A percentile compares a stretch with the other conserved stretches of the same genome.
phyloP scores from a whole-genome alignment of 371 early-diverging fungal species.

The Syncephalis plumigaleata region DNA sequence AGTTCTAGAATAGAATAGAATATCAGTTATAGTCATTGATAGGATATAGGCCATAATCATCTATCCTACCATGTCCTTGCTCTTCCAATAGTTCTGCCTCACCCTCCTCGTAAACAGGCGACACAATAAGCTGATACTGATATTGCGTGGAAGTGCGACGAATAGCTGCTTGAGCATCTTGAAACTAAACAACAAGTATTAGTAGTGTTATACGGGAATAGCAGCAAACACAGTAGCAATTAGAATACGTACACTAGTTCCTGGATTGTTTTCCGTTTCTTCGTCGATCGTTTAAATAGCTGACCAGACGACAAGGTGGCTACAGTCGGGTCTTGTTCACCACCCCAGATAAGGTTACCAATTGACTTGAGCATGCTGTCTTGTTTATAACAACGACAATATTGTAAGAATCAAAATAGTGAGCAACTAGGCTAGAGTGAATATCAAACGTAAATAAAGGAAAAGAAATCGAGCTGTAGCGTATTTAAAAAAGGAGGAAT shows the following conservation, averaged over 20 bases:
- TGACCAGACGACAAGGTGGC: conserved; percentile 33
- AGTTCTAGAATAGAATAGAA: background rate
- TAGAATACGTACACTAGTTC: conserved; percentile 16
- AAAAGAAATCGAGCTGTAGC: too few species aligned
- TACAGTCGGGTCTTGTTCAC: conserved; percentile 15
- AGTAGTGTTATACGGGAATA: too few species aligned
- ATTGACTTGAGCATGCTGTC: conserved; percentile 28
- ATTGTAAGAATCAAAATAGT: too few species aligned
- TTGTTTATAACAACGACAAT: background rate
- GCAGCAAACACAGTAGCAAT: too few species aligned
- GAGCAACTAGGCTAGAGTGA: too few species aligned
- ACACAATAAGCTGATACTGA: conserved; percentile 43
- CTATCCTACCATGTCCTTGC: background rate
- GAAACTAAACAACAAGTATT: conserved; percentile 10
- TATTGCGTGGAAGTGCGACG: conserved; percentile 27
- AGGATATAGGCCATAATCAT: too few species aligned
- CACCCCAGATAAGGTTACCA: conserved; percentile 33
- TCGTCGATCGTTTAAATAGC: conserved; percentile 18
- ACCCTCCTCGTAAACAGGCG: conserved; percentile 52
- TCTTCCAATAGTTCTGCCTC: conserved; percentile 33
- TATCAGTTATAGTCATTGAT: background rate
- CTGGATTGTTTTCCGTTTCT: conserved; percentile 10
- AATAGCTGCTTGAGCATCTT: conserved; percentile 34
- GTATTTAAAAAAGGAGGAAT: too few species aligned
- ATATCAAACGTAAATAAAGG: too few species aligned